phyloP scores from a whole-genome alignment of 306 rosid species.

The Pyrus bretschneideri region DNA sequence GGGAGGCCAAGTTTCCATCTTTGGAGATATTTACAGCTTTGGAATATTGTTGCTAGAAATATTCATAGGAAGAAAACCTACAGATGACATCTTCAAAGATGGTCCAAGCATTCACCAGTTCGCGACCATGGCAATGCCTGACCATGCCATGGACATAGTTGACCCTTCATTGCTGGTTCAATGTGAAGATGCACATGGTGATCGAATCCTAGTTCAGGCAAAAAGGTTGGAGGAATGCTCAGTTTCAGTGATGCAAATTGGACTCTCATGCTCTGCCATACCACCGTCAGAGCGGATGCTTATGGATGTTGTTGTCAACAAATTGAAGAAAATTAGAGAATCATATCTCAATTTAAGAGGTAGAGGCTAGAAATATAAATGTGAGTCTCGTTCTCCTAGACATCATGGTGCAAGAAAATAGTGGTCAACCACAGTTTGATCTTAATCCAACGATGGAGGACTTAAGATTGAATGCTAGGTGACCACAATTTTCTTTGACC shows the following conservation, averaged over 20 bases:
- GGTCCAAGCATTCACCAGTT: background rate
- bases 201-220: fast-evolving
- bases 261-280: background rate
- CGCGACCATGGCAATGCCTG: background rate
- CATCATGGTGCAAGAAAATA: too few species aligned
- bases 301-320: background rate
- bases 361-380: background rate
- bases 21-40: background rate
- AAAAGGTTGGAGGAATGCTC: background rate
- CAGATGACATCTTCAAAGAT: background rate
- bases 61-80: background rate
- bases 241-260: background rate
- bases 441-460: too few species aligned
- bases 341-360: background rate
- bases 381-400: too few species aligned
- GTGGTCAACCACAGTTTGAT: too few species aligned
- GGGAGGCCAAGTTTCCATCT: background rate
- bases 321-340: background rate
- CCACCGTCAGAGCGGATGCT: background rate
- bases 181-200: background rate
- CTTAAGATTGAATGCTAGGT: too few species aligned
- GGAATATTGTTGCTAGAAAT: background rate
- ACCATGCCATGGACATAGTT: background rate
- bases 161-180: background rate
- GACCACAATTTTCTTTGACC: too few species aligned